These are phyloP conservation scores for Hansfordia pulvinata DNA, from an alignment of 2,329 filamentous ascomycete species.

Conservation along the genomic window DNA sequence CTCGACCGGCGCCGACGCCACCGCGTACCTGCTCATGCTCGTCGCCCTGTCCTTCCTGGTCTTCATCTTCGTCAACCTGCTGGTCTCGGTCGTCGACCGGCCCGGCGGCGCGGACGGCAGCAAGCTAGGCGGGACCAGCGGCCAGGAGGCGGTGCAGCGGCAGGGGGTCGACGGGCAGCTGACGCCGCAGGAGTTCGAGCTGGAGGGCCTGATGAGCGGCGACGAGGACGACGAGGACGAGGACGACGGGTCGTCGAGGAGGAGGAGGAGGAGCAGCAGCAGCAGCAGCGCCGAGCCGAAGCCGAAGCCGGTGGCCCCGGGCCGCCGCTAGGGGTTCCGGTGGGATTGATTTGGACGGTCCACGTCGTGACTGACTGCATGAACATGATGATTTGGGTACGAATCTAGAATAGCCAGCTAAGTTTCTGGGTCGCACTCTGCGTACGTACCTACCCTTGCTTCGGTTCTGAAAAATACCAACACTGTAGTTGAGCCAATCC, in stretches of 20 bases:
- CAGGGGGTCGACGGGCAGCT: conserved; percentile 24
- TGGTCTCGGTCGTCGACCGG: conserved; percentile 72
- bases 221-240: conserved; percentile 51
- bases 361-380: no score
- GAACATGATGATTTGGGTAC: no score
- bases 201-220: conserved; percentile 80
- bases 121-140: conserved; percentile 24
- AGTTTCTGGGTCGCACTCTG: no score
- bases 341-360: no score
- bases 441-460: no score
- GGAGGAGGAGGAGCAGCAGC: conserved; percentile 1
- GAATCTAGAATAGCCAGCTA: no score
- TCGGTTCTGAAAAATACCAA: no score
- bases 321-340: no score
- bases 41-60: conserved; percentile 83
- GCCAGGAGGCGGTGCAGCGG: conserved; percentile 29
- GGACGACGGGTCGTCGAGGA: neutral
- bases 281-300: no score
- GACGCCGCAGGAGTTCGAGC: conserved; percentile 70
- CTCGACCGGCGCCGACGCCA: conserved; percentile 65
- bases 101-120: conserved; percentile 22
- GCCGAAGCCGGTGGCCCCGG: no score
- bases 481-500: no score
- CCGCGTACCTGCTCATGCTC: conserved; percentile 83
- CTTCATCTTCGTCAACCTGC: conserved; percentile 83